phyloP scores from a whole-genome alignment of 2,329 filamentous ascomycete species.

The Stachybotrys chlorohalonatus region DNA sequence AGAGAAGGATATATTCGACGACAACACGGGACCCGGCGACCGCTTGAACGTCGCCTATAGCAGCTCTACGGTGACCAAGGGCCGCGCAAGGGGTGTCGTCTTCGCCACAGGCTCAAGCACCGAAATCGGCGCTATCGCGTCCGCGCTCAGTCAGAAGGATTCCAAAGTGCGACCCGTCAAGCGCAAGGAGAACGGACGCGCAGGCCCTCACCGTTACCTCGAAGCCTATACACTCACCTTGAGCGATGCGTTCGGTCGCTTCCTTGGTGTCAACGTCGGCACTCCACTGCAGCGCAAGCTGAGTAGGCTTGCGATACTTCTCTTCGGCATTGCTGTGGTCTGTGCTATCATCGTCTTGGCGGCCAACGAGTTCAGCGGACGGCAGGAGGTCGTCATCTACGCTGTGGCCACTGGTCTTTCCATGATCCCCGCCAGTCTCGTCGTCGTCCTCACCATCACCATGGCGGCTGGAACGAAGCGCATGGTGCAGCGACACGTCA shows the following conservation, averaged over 20 bases:
- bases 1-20: slow-evolving; percentile 27
- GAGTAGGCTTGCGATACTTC: slow-evolving; percentile 55
- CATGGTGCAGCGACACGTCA: slow-evolving; percentile 43
- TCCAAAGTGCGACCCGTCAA: slow-evolving; percentile 41
- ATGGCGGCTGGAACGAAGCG: slow-evolving; percentile 44
- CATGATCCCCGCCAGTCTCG: slow-evolving; percentile 42
- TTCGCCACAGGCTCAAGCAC: slow-evolving; percentile 49
- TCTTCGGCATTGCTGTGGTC: slow-evolving; percentile 58
- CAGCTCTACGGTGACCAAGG: slow-evolving; percentile 46
- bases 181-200: slow-evolving; percentile 41
- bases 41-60: slow-evolving; percentile 48
- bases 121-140: slow-evolving; percentile 48
- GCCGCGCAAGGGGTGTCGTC: slow-evolving; percentile 47
- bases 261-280: slow-evolving; percentile 59
- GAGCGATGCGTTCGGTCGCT: slow-evolving; percentile 49
- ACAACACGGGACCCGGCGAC: slow-evolving; percentile 33
- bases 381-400: slow-evolving; percentile 51
- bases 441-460: slow-evolving; percentile 48
- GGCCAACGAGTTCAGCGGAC: slow-evolving; percentile 47
- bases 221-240: slow-evolving; percentile 38
- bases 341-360: slow-evolving; percentile 62
- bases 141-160: slow-evolving; percentile 27
- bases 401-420: slow-evolving; percentile 37
- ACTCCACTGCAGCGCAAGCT: slow-evolving; percentile 63
- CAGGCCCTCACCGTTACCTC: slow-evolving; percentile 42